Evolutionary conservation across 2,329 filamentous ascomycete species (phyloP), one percentile per base, ranked within the genome.

Genomic region (Alternaria ethzedia): DNA sequence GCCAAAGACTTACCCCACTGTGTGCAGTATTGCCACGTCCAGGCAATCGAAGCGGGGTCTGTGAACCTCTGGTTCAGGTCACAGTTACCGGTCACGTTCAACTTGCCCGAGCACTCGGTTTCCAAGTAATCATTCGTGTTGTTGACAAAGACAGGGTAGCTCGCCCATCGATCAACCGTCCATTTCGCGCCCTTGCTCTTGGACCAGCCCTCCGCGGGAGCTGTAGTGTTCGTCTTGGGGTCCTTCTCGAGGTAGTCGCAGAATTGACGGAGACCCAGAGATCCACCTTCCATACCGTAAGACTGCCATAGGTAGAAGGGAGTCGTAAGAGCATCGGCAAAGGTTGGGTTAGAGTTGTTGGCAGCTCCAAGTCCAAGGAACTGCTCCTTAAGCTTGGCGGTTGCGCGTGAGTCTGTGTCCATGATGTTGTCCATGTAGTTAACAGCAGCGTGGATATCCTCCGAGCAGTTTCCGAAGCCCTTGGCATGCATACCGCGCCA

Each of bases 21-120:
- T 3, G 82, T 84, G 72, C 85, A 87, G 69, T 83, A 84, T 68
- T 87, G 84, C 83, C 84, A 86, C 1, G 76, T 81, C 83, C 83
- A 86, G 54, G 75, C 73, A 63, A 86, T 83, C 2, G 62, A 68
- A 8, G 77, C 66, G 0, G 83, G 78, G 7, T 82, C 78, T 2
- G 70, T 69, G 46, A 78, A 73, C 5, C 63, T 65, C 17, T 73
- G 66, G 30, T 81, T 74, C 28, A 85, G 67, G 28, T 81, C 69
- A 65, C 84, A 85, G 3, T 77, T 57, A 2, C 69, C 70, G 13
- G 60, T 57, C 5, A 61, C 59, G 32, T 67, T 73, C 21, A 75
- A 67, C 1, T 69, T 67, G 1, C 77, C 76, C 6, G 77, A 77
- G 72, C 83, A 85, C 30, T 82, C 79, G 6, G 81, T 82, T 13